Percentiles rank a stretch among this genome's conserved stretches.
Evolutionary conservation across 345 rosid species (phyloP).

Genomic region (Camelina neglecta): DNA sequence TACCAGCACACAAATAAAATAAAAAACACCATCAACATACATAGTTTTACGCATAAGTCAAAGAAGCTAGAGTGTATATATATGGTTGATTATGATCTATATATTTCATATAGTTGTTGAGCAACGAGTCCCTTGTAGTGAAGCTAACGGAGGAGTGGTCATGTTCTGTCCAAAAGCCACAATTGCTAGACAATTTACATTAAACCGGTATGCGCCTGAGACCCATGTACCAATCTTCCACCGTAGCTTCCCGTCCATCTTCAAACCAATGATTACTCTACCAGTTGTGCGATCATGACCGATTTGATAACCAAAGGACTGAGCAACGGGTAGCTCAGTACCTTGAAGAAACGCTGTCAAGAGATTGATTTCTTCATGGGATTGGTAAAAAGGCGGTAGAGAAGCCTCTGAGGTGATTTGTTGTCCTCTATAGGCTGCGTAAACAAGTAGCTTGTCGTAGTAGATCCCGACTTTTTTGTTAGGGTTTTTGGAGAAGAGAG

Average conservation of each 20-base stretch:
- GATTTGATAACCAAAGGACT: constrained; percentile 67
- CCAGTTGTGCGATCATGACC: constrained; percentile 65
- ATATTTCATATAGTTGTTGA: constrained; percentile 61
- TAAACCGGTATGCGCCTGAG: constrained; percentile 66
- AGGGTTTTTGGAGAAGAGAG: constrained; percentile 66
- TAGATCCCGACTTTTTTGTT: constrained; percentile 77
- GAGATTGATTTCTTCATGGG: constrained; percentile 63
- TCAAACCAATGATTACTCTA: constrained; percentile 56
- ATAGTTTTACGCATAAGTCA: not conserved
- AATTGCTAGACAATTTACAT: constrained; percentile 67
- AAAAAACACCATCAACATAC: constrained; percentile 14
- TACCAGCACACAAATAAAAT: constrained; percentile 10
- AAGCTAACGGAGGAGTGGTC: constrained; percentile 54
- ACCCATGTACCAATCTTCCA: constrained; percentile 96
- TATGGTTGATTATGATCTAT: constrained; percentile 2
- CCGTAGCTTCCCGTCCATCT: constrained; percentile 67
- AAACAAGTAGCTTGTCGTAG: constrained; percentile 71
- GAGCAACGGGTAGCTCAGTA: constrained; percentile 61
- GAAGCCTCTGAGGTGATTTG: constrained; percentile 65
- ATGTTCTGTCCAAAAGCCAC: constrained; percentile 58
- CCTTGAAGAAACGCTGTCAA: constrained; percentile 72
- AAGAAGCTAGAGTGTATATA: constrained; percentile 23
- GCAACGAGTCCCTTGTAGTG: constrained; percentile 68
- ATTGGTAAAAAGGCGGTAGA: constrained; percentile 83
- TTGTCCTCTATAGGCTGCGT: constrained; percentile 76